Percentiles rank a stretch among this genome's conserved stretches.
Evolutionary conservation across 257 asterid species (phyloP).

Genomic region (Paraleonurus japonicus): DNA sequence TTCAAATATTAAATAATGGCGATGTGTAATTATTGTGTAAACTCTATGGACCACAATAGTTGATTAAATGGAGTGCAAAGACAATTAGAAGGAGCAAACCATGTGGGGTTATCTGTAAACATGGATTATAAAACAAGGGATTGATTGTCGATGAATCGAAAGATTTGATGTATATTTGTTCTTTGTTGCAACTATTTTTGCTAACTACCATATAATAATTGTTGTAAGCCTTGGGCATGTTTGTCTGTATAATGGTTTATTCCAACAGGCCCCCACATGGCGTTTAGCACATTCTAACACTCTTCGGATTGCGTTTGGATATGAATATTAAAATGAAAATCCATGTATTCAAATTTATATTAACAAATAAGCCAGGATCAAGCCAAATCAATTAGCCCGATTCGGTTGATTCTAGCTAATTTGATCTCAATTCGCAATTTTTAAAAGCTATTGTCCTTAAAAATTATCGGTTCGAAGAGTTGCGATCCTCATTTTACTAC

Average conservation of each 20-base stretch:
- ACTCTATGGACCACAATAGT: background rate
- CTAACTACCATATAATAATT: constrained; percentile 11
- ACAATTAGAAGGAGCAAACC: constrained; percentile 46
- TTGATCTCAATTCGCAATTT: too few relatives aligned
- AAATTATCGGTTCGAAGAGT: too few relatives aligned
- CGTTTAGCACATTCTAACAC: background rate
- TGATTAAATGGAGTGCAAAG: background rate
- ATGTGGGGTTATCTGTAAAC: constrained; percentile 57
- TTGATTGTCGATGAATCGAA: constrained; percentile 15
- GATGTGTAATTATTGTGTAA: background rate
- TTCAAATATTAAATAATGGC: too few relatives aligned
- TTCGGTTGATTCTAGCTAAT: too few relatives aligned
- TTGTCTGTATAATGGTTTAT: constrained; percentile 37
- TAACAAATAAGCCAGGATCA: too few relatives aligned
- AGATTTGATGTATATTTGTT: constrained; percentile 40
- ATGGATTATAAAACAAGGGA: constrained; percentile 29
- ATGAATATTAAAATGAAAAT: background rate
- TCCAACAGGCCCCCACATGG: constrained; percentile 35
- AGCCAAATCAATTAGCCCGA: too few relatives aligned
- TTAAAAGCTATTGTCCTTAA: too few relatives aligned
- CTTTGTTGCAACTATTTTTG: constrained; percentile 8
- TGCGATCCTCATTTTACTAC: too few relatives aligned
- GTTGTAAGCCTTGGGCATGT: constrained; percentile 21
- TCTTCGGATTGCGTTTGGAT: background rate
- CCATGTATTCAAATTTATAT: background rate